A percentile compares a stretch with the other conserved stretches of the same genome.
Evolutionary conservation across 2,329 filamentous ascomycete genomes (phyloP).

Genomic region (Trichoderma sp.): DNA sequence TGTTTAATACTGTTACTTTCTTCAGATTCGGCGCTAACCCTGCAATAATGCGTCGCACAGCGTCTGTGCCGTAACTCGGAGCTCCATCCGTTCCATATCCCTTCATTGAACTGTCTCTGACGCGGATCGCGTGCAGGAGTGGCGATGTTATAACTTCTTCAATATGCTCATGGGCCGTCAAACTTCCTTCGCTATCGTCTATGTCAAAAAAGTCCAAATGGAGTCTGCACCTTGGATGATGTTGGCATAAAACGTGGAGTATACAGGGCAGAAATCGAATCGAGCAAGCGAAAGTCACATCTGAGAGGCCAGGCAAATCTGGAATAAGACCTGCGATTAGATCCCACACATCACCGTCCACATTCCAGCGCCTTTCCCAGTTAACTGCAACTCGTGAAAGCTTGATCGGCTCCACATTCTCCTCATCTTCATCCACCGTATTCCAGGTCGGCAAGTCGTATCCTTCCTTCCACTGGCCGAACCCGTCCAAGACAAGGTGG

Average conservation of each 20-base stretch:
- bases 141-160: conserved; percentile 1
- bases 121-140: background rate
- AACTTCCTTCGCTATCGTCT: background rate
- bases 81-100: background rate
- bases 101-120: background rate
- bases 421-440: background rate
- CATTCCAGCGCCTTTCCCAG: background rate
- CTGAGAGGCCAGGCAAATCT: background rate
- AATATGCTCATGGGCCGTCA: background rate
- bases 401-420: background rate
- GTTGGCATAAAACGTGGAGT: background rate
- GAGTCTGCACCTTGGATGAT: background rate
- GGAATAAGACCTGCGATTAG: background rate
- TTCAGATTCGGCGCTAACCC: background rate
- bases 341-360: background rate
- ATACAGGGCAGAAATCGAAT: background rate
- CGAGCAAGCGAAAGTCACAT: conserved; percentile 1
- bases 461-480: background rate
- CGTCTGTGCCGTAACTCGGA: background rate
- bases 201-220: background rate
- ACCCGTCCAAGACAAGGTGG: background rate
- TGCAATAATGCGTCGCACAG: conserved; percentile 1
- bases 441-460: background rate
- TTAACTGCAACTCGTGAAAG: background rate
- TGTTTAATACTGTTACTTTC: background rate